Conservation (phyloP, 257 asterid species). For the Forsythia suspensa region DNA sequence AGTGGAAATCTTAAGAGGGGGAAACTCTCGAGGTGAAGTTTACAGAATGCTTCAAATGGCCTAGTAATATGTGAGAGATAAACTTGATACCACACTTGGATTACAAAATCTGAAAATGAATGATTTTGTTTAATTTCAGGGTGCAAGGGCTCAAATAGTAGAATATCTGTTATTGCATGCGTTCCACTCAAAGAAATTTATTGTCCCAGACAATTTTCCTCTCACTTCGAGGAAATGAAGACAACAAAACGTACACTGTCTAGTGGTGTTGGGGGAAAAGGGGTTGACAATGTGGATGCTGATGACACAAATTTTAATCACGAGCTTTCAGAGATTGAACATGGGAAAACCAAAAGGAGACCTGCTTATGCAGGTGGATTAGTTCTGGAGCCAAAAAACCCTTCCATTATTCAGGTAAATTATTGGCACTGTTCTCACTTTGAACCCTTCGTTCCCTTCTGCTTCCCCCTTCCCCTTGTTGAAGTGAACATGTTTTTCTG, state of each 20-base stretch:
- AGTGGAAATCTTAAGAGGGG: slow-evolving; percentile 99
- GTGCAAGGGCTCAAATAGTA: slow-evolving; percentile 98
- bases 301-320: slow-evolving; percentile 50
- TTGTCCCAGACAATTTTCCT: slow-evolving; percentile 82
- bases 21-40: slow-evolving; percentile 83
- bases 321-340: slow-evolving; percentile 47
- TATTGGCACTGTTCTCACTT: slow-evolving; percentile 12
- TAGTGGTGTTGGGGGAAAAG: slow-evolving; percentile 53
- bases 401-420: slow-evolving; percentile 94
- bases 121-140: slow-evolving; percentile 51
- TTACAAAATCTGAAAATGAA: slow-evolving; percentile 15
- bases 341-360: slow-evolving; percentile 69
- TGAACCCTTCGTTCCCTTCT: slow-evolving; percentile 9
- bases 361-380: slow-evolving; percentile 93
- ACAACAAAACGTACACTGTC: slow-evolving; percentile 58
- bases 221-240: slow-evolving; percentile 57
- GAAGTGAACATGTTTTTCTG: slow-evolving; percentile 9
- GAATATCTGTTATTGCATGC: slow-evolving; percentile 89
- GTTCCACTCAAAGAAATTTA: slow-evolving; percentile 88
- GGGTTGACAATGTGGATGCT: slow-evolving; percentile 34
- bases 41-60: slow-evolving; percentile 22
- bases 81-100: slow-evolving; percentile 1
- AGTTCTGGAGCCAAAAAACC: slow-evolving; percentile 98
- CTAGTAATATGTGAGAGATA: slow-evolving; percentile 2
- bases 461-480: not conserved